Conservation (phyloP, 805 yeast species). For the Saturnispora saitoi region DNA sequence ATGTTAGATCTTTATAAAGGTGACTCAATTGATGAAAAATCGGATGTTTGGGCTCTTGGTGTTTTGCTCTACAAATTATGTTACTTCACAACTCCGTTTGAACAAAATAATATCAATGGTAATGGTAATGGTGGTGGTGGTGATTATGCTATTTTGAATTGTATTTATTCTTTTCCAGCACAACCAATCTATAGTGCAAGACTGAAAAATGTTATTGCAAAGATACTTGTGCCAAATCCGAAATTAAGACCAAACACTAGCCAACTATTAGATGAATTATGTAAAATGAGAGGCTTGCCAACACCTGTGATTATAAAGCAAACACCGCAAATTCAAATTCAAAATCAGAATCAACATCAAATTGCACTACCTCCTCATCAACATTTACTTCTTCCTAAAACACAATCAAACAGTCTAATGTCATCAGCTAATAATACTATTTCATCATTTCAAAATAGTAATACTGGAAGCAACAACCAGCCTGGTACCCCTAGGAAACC, state of each 20-base stretch:
- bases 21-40: conserved; percentile 68
- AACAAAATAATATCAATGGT: conserved; percentile 34
- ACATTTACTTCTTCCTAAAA: neutral
- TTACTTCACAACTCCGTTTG: conserved; percentile 79
- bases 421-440: neutral
- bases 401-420: neutral
- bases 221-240: conserved; percentile 58
- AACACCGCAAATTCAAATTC: neutral
- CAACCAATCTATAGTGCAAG: conserved; percentile 52
- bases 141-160: conserved; percentile 54
- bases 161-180: conserved; percentile 44
- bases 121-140: conserved; percentile 34
- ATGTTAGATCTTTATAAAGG: conserved; percentile 68
- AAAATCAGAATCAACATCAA: too few relatives aligned
- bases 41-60: conserved; percentile 83
- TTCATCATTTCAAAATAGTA: neutral
- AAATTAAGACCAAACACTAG: conserved; percentile 63
- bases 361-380: neutral
- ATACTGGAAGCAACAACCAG: neutral
- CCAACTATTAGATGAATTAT: conserved; percentile 61
- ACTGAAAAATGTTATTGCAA: conserved; percentile 54
- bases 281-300: conserved; percentile 46
- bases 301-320: conserved; percentile 21
- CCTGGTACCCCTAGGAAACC: conserved; percentile 1
- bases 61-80: conserved; percentile 69